Percentiles rank a stretch among this genome's conserved stretches.
phyloP scores from a whole-genome alignment of 257 asterid species.

The Echites panduratus region DNA sequence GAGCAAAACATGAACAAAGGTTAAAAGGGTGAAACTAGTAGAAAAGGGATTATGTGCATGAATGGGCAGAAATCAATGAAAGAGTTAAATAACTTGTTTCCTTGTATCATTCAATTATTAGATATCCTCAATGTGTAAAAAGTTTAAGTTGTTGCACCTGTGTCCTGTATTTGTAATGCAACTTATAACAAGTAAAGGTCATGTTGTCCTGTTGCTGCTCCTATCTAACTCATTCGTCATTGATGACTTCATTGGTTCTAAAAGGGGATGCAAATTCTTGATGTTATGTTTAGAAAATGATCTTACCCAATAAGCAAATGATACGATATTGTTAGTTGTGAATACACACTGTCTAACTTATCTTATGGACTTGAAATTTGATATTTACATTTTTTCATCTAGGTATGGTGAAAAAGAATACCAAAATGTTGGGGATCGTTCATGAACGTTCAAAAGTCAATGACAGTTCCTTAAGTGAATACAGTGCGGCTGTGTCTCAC shows the following conservation, averaged over 20 bases:
- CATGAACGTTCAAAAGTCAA: slow-evolving; percentile 52
- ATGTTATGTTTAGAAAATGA: not conserved
- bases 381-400: slow-evolving; percentile 15
- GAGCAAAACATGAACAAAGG: not conserved
- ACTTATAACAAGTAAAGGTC: not conserved
- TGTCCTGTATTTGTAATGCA: not conserved
- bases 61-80: not conserved
- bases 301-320: not conserved
- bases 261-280: not conserved
- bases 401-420: slow-evolving; percentile 76
- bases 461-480: slow-evolving; percentile 37
- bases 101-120: not conserved
- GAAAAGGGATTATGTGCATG: not conserved
- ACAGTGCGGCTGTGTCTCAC: slow-evolving; percentile 50
- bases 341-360: not conserved
- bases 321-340: not conserved
- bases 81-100: not conserved
- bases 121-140: not conserved
- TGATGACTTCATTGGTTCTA: not conserved
- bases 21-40: not conserved
- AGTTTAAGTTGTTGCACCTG: not conserved
- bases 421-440: slow-evolving; percentile 33
- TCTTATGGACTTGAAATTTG: not conserved
- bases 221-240: not conserved
- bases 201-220: not conserved